Evolutionary conservation across 2,329 filamentous ascomycete species (phyloP), one percentile per base, ranked within the genome.

Genomic region (Ophiostoma sp.): DNA sequence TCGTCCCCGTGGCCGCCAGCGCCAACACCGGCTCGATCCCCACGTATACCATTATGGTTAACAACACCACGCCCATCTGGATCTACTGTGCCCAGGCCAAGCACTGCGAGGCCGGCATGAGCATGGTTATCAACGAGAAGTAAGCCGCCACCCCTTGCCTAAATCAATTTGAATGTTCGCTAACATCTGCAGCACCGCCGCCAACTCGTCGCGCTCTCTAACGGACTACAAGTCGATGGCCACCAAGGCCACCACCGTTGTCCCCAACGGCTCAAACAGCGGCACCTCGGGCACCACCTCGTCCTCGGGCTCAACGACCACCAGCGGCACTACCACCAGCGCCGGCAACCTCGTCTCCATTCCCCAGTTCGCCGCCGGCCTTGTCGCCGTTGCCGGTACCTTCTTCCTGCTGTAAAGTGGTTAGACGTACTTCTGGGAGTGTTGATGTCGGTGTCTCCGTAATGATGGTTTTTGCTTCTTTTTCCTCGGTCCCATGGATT

Each of bases 41-140:
- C 36, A 90, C 90, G 71, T 96, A 90, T 82, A 93, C 91, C 74
- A 84, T 95, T 78, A 86, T 86, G 80, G 84, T 96, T 81, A 91
- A 90, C 79, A 85, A 89, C 81, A 88, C 86, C 61, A 91, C 87
- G 72, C 93, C 93, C 39, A 85, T 95, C 76, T 96, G 93, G 92
- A 83, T 93, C 76, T 95, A 92, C 86, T 95, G 93, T 83, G 90
- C 89, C 39, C 91, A 94, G 81, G 89, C 80, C 63, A 88, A 86
- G 79, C 93, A 96, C 83, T 96, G 93, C 82, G 88, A 94, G 81
- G 83, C 80, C 66, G 92, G 92, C 75, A 94, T 94, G 91, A 86
- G 87, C 73, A 91, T 93, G 84, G 91, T 93, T 42, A 90, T 94
- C 80, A 94, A 95, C 82, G 89, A 89, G 83, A 86, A 91, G 90